phyloP scores from a whole-genome alignment of 257 asterid species.

The Vinca minor region DNA sequence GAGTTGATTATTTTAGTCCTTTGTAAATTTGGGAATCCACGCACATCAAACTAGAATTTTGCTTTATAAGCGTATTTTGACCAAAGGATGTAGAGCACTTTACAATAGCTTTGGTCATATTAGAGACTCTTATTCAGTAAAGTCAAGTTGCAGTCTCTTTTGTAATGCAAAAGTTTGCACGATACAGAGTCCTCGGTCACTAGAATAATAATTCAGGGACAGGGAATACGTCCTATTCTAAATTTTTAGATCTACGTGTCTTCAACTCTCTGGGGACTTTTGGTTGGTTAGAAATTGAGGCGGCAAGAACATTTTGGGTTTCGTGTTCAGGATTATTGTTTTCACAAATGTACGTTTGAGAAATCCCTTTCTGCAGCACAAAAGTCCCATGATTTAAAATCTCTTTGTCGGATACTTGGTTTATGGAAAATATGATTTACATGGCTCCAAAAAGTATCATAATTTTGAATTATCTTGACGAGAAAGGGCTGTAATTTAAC shows the following conservation, averaged over 20 bases:
- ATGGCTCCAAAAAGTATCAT: not conserved
- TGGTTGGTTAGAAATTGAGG: not conserved
- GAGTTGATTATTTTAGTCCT: not conserved
- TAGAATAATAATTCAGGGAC: no score
- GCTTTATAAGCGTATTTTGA: not conserved
- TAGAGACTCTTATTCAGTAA: not conserved
- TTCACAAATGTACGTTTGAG: no score
- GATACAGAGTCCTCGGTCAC: no score
- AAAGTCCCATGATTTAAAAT: no score
- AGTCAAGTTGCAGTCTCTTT: no score
- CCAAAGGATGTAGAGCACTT: not conserved
- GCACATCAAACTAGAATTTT: not conserved
- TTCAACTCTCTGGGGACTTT: not conserved
- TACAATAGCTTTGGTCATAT: not conserved
- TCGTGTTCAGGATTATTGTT: not conserved
- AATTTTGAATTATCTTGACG: not conserved
- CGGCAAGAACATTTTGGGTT: not conserved
- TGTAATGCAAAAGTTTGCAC: no score
- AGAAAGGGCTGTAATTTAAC: conserved; percentile 6
- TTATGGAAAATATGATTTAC: not conserved
- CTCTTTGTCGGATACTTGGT: no score
- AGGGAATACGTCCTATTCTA: not conserved
- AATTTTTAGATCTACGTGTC: not conserved
- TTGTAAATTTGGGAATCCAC: not conserved
- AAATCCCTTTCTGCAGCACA: no score